Evolutionary conservation across 2,329 filamentous ascomycete genomes (phyloP).

Genomic region (Calonectria fujianensis): DNA sequence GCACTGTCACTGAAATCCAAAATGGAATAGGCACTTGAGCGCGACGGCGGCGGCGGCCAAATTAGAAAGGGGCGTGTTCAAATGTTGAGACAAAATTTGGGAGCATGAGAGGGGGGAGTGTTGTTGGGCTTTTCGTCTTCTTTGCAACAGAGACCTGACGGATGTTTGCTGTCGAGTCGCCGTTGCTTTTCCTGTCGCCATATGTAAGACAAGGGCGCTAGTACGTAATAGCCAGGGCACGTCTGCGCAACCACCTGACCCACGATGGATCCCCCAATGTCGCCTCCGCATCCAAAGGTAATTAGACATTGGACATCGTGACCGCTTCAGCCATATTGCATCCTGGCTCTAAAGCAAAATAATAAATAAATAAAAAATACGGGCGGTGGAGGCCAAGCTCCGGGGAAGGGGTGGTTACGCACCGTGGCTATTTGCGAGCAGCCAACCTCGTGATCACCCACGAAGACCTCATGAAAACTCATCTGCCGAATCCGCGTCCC

Average conservation of each 20-base stretch:
- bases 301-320: slow-evolving; percentile 56
- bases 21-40: slow-evolving; percentile 15
- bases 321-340: slow-evolving; percentile 45
- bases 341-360: slow-evolving; percentile 18
- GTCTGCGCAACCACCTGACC: slow-evolving; percentile 52
- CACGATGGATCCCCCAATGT: slow-evolving; percentile 49
- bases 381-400: not conserved
- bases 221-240: slow-evolving; percentile 53
- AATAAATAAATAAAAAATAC: not conserved
- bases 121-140: slow-evolving; percentile 32
- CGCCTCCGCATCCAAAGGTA: slow-evolving; percentile 48
- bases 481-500: slow-evolving; percentile 5
- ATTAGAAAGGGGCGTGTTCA: slow-evolving; percentile 20
- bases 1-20: not conserved
- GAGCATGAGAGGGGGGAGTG: slow-evolving; percentile 6
- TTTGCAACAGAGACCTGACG: not conserved
- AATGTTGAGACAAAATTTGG: slow-evolving; percentile 16
- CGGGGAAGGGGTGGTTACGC: slow-evolving; percentile 1
- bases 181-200: slow-evolving; percentile 2
- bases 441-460: slow-evolving; percentile 21
- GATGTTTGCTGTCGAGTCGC: slow-evolving; percentile 11
- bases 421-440: slow-evolving; percentile 31
- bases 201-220: slow-evolving; percentile 47
- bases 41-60: not conserved
- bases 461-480: not conserved